A percentile compares a stretch with the other conserved stretches of the same genome.
Evolutionary conservation across 306 rosid species (phyloP).

Genomic region (Albizia julibrissin): DNA sequence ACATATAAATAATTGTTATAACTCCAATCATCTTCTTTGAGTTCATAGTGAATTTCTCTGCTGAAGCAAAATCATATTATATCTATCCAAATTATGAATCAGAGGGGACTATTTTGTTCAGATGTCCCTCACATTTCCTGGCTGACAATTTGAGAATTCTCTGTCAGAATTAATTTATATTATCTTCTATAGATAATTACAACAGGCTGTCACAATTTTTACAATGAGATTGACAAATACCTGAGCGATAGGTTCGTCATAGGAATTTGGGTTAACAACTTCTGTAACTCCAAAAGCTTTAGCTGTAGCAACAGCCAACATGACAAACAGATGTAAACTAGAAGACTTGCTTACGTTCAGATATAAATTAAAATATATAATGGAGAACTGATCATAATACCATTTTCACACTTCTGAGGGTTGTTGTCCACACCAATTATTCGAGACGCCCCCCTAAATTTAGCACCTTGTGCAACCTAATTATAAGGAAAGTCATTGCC

Average conservation of each 20-base stretch:
- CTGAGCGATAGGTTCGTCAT: constrained; percentile 70
- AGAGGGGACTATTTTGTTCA: background rate
- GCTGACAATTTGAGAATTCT: constrained; percentile 14
- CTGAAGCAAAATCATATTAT: constrained; percentile 8
- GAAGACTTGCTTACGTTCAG: constrained; percentile 13
- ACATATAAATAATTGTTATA: constrained; percentile 17
- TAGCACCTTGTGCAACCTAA: constrained; percentile 94
- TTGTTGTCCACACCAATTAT: constrained; percentile 91
- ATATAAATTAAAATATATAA: background rate
- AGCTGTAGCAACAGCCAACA: constrained; percentile 55
- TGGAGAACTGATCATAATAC: constrained; percentile 36
- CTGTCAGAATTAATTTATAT: background rate
- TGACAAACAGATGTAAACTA: constrained; percentile 30
- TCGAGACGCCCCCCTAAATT: constrained; percentile 79
- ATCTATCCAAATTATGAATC: background rate
- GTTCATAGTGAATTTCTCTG: background rate
- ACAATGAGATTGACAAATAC: constrained; percentile 42
- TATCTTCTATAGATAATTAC: background rate
- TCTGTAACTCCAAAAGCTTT: constrained; percentile 84
- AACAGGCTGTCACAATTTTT: background rate
- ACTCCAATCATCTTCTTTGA: background rate
- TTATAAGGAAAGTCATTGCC: constrained; percentile 17
- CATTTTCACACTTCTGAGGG: constrained; percentile 71
- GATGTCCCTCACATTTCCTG: background rate
- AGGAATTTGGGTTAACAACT: constrained; percentile 66